Base-by-base conservation (phyloP, 352 stramenopile species). In the Blastocystis sp. region DNA sequence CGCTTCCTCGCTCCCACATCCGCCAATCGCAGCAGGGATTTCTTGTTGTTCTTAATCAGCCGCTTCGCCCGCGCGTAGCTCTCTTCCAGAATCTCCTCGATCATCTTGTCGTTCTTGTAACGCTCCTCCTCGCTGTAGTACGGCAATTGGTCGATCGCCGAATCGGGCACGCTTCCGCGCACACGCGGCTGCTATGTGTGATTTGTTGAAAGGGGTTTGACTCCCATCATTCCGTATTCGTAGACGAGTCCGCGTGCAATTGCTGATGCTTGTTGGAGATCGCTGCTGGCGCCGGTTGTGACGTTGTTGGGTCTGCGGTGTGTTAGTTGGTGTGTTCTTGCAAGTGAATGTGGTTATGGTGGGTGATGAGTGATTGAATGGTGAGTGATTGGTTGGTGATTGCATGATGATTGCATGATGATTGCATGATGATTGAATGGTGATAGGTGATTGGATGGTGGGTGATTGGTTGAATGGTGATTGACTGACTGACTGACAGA, bases 211-310 rank as follows among this genome's bases (percentile, higher is more conserved):
- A n/a, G 7, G 60, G 21, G 38, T 2, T 74, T 2, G 0, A 53
- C 66, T 53, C 66, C 41, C 23, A 38, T 60, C 93, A 99, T 98
- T 65, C 96, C 96, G 90, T 96, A 99, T 90, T 98, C 97, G 48
- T 95, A 98, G 48, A 99, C 96, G 96, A 99, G 98, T 38, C 93
- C 91, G 34, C 95, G 92, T 2, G 97, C 97, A 40, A 98, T 93
- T 28, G 94, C 93, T 2, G 96, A 96, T n/a, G 94, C 94, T 82
- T 96, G 94, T 88, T 96, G 92, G 82, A 97, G 94, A 76, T 98
- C 95, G 0, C 92, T 96, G 34, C 92, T 96, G 9, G 97, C 96
- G 40, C 97, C 97, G 38, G 93, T 96, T 2, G 97, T 99, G 60
- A 99, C 94, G 86, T 98, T 95, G 41, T 99, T 94, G 78, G 93